Evolutionary conservation across 2,329 filamentous ascomycete species (phyloP), one percentile per base, ranked within the genome.

Genomic region (Scedosporium dehoogii): DNA sequence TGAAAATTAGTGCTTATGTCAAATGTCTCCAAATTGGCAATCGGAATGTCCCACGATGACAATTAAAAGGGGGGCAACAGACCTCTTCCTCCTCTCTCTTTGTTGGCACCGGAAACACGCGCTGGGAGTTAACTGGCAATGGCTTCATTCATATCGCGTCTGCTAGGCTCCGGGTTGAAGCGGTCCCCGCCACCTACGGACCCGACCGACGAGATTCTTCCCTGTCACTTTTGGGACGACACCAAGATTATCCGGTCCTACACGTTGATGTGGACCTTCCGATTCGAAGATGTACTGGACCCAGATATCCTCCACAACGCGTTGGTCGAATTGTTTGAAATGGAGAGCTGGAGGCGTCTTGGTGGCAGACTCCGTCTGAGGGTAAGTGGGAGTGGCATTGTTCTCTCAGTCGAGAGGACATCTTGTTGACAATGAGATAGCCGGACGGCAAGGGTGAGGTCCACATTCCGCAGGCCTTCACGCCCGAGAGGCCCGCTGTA

Each of bases 141-240:
- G 72, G 44, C 44, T 48, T 48, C 44, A 18, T 48, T 48, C 44
- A 21, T 48, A 21, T 21, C n/a, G 18, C 44, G 44, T 48, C 44
- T 48, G 44, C 6, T 48, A 3, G 44, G 44, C 44, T 48, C 16
- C 44, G 44, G 44, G n/a, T 9, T n/a, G 16, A 18, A n/a, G 44
- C 16, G 44, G 44, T 48, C 44, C n/a, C 44, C 44, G 4, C 44
- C 44, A 7, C 44, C 44, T 1, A 21, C 18, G 44, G 44, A 18
- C 18, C 44, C 44, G 16, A 48, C 44, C n/a, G 44, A 48, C 44
- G 44, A 48, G 44, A 21, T 48, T 21, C 44, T 48, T 21, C 2
- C 44, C 3, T 48, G 44, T 18, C 44, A 48, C 16, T 48, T 48
- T 48, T 48, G 16, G n/a, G 44, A 48, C 18, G 44, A 48, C 18